Base-by-base conservation (phyloP, 371 early-diverging fungal genomes). In the Mucor mucedo region DNA sequence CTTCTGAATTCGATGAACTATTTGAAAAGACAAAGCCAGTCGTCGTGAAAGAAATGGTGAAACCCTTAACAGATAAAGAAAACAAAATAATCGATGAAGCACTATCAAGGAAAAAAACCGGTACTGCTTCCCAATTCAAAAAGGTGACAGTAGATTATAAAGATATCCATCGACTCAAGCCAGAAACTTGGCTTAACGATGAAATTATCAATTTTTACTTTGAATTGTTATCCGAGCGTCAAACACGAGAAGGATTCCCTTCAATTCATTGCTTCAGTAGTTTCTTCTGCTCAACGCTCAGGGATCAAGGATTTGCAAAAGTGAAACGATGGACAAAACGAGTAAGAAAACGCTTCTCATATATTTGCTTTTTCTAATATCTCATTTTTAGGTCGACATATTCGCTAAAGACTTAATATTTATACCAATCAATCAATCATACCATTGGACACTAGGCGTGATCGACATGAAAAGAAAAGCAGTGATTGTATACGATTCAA, bases 151-250 rank as follows among this genome's bases (percentile, higher is more conserved):
- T 73, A 0, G 76, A 78, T 9, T 76, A 64, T 52, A 75, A 71
- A 35, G 95, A 95, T 57, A 79, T 96, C 5, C 69, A 72, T 10
- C 93, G 94, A 32, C 73, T 96, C 44, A 59, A 72, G 10, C 85
- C 84, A n/a, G 88, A 88, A 21, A 74, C 83, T n/a, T 96, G 97
- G 97, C 80, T 96, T 5, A 95, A 96, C 66, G 97, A 96, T 66
- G 95, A 95, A 80, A 83, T 95, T 13, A 93, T 97, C 74, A 96
- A 97, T 74, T 95, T 92, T 72, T 96, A 95, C 70, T 89, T 91
- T 69, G 81, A 87, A 47, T 69, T 97, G 30, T 77, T 95, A 21
- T 82, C 89, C 66, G 78, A 85, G 2, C 87, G 97, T 78, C 30
- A 32, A 32, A 27, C 54, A 69, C 4, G 58, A 70, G 3, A 69